These are phyloP conservation scores for Coffea eugenioides DNA, from an alignment of 257 asterid species.

Conservation along the genomic window DNA sequence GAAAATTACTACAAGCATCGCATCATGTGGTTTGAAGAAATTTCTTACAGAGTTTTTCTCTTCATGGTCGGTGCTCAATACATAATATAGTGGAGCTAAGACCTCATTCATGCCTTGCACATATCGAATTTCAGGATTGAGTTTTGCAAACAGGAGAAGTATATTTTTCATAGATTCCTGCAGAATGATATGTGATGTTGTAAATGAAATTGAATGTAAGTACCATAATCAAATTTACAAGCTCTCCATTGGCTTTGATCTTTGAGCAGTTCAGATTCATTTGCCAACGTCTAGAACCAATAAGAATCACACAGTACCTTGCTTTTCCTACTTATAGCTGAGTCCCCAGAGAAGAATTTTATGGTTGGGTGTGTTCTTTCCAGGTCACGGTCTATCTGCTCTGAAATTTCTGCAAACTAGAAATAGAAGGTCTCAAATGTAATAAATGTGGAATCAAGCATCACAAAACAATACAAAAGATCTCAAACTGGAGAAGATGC, in stretches of 20 bases:
- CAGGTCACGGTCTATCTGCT: conserved; percentile 25
- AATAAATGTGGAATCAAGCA: background rate
- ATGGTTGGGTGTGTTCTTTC: conserved; percentile 20
- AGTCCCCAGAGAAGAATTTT: conserved; percentile 21
- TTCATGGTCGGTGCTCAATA: conserved; percentile 20
- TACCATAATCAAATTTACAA: background rate
- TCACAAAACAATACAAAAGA: background rate
- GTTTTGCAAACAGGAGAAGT: conserved; percentile 26
- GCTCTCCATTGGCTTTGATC: background rate
- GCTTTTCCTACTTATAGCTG: conserved; percentile 17
- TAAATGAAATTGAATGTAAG: background rate
- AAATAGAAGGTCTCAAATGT: background rate
- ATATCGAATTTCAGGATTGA: conserved; percentile 27
- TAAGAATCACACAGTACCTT: conserved; percentile 8
- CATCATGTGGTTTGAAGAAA: background rate
- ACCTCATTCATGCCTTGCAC: conserved; percentile 34
- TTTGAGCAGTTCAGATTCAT: background rate
- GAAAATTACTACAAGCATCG: background rate
- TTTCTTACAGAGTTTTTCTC: conserved; percentile 18
- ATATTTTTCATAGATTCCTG: conserved; percentile 27
- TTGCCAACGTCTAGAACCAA: background rate
- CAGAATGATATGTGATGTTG: background rate
- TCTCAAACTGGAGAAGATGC: background rate
- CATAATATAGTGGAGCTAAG: conserved; percentile 24
- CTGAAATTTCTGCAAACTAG: conserved; percentile 24